Evolutionary conservation across 106 monocot genomes (phyloP).

Genomic region (Acorus calamus): DNA sequence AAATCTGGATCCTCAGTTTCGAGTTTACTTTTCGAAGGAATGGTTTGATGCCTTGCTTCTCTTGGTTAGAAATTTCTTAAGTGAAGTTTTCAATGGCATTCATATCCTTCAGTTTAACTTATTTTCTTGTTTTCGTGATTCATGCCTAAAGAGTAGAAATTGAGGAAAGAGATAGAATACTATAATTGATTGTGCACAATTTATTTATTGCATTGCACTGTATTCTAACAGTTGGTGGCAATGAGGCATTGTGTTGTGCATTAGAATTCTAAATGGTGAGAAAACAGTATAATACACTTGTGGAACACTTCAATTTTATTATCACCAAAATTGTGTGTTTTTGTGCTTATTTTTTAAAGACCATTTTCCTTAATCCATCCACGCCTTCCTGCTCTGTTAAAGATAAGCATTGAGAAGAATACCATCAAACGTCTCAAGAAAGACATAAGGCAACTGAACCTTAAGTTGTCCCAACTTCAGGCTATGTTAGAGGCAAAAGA

Average conservation of each 20-base stretch:
- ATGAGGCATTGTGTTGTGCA: too few relatives aligned
- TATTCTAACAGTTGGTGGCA: too few relatives aligned
- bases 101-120: slow-evolving; percentile 61
- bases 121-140: not conserved
- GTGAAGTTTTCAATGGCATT: slow-evolving; percentile 82
- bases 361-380: slow-evolving; percentile 58
- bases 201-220: too few relatives aligned
- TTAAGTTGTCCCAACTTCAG: slow-evolving; percentile 74
- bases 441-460: slow-evolving; percentile 92
- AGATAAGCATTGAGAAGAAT: slow-evolving; percentile 86
- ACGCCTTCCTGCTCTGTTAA: slow-evolving; percentile 83
- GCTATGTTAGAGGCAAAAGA: slow-evolving; percentile 82
- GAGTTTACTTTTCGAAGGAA: slow-evolving; percentile 90
- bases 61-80: slow-evolving; percentile 82
- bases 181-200: too few relatives aligned
- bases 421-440: slow-evolving; percentile 72
- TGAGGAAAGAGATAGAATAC: too few relatives aligned
- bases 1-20: slow-evolving; percentile 75
- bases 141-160: too few relatives aligned
- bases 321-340: not conserved
- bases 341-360: not conserved
- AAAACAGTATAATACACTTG: too few relatives aligned
- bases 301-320: not conserved
- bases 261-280: too few relatives aligned
- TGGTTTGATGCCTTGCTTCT: slow-evolving; percentile 78